phyloP scores from a whole-genome alignment of 495 filamentous ascomycete species.

The Daldinia childiae region DNA sequence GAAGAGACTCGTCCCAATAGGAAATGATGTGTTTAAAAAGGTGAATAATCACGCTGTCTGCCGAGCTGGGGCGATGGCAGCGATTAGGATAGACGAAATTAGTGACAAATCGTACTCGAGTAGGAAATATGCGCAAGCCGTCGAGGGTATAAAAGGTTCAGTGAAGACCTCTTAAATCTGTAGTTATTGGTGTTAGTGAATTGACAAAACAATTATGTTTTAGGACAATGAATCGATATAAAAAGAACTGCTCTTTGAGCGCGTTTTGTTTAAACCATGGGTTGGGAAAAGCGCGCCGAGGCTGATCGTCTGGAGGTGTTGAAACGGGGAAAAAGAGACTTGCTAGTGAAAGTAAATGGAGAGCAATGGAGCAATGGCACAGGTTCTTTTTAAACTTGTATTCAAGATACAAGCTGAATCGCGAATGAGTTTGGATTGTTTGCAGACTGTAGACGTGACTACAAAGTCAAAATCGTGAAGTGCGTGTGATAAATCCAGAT shows the following conservation, averaged over 20 bases:
- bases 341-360: not conserved
- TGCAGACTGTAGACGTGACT: not conserved
- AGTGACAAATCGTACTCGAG: slow-evolving; percentile 9
- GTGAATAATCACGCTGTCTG: not conserved
- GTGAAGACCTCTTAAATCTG: slow-evolving; percentile 36
- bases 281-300: not conserved
- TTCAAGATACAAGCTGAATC: not conserved
- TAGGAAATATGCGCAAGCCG: slow-evolving; percentile 27
- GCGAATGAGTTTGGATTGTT: not conserved
- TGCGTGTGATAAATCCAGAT: slow-evolving; percentile 6
- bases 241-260: not conserved
- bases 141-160: slow-evolving; percentile 32
- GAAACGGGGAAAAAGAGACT: not conserved
- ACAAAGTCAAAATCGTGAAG: not conserved
- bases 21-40: not conserved
- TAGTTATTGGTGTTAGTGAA: slow-evolving; percentile 4
- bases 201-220: slow-evolving; percentile 12
- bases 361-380: not conserved
- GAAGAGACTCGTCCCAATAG: not conserved
- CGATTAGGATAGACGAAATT: slow-evolving; percentile 7
- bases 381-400: not conserved
- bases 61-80: not conserved
- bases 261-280: not conserved
- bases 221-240: slow-evolving; percentile 15
- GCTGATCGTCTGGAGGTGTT: not conserved